A percentile compares a stretch with the other conserved stretches of the same genome.
Evolutionary conservation across 192 early-diverging fungal species (phyloP).

Genomic region (Pecoramyces ruminantium): DNA sequence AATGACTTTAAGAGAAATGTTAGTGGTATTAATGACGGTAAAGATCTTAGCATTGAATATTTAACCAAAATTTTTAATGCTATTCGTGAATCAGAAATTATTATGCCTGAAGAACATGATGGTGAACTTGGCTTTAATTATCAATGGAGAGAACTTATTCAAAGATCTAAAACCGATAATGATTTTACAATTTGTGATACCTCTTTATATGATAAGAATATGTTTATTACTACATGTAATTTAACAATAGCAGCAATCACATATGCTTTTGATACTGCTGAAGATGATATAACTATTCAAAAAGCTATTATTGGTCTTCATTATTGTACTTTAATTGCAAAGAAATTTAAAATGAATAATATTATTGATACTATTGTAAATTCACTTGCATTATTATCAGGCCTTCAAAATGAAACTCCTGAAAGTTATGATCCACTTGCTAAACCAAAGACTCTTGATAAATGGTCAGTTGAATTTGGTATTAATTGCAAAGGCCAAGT

Average conservation of each 20-base stretch:
- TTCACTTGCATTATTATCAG: conserved; percentile 56
- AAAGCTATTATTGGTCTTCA: conserved; percentile 67
- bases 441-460: conserved; percentile 12
- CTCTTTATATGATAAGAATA: conserved; percentile 54
- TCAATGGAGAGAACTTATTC: conserved; percentile 71
- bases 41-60: conserved; percentile 69
- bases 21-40: conserved; percentile 68
- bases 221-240: conserved; percentile 60
- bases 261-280: conserved; percentile 67
- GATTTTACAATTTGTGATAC: conserved; percentile 32
- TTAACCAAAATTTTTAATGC: conserved; percentile 64
- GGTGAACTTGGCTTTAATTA: conserved; percentile 88
- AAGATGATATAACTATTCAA: conserved; percentile 60
- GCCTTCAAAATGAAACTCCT: conserved; percentile 18
- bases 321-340: conserved; percentile 50
- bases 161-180: conserved; percentile 2
- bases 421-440: background rate
- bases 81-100: conserved; percentile 81
- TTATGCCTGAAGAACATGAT: conserved; percentile 92
- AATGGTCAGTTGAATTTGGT: conserved; percentile 68
- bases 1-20: conserved; percentile 80
- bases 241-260: conserved; percentile 60
- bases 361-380: conserved; percentile 67
- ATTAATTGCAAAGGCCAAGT: conserved; percentile 76
- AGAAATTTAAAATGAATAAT: conserved; percentile 49